Evolutionary conservation across 169 alveolate species (phyloP).

Genomic region (Eimeria falciformis): DNA sequence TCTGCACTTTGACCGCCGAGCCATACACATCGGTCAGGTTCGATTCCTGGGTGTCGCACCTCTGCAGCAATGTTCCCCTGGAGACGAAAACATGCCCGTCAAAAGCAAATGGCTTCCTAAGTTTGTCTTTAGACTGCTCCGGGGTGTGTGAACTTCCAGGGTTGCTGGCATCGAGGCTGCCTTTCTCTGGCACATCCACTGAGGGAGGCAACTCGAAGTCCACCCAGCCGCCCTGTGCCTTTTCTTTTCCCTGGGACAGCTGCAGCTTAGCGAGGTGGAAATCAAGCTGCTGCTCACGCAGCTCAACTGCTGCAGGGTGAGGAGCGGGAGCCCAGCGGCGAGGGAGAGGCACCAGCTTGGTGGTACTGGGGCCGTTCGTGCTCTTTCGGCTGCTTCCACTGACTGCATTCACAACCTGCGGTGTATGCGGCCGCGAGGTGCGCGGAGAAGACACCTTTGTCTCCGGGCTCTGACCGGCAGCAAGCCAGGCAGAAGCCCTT

Average conservation of each 20-base stretch:
- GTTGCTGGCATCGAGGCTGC: no score
- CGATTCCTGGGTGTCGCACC: conserved; percentile 14
- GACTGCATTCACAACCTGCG: not conserved
- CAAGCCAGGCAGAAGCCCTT: no score
- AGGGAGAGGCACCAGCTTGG: conserved; percentile 34
- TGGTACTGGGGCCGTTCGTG: not conserved
- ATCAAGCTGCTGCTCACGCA: conserved; percentile 14
- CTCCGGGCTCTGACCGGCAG: no score
- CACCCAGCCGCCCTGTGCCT: not conserved
- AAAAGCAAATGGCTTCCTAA: no score
- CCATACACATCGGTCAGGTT: conserved; percentile 2
- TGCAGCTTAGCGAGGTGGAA: not conserved
- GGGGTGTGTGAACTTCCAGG: no score
- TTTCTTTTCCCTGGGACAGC: conserved; percentile 32
- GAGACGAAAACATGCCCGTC: conserved; percentile 41
- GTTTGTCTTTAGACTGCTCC: no score
- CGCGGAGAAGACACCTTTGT: no score
- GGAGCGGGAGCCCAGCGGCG: not conserved
- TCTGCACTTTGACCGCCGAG: conserved; percentile 1
- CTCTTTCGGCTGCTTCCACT: conserved; percentile 37
- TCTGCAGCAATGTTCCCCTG: conserved; percentile 49
- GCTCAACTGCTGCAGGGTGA: not conserved
- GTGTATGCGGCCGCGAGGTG: no score
- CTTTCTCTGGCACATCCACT: no score
- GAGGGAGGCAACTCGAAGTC: not conserved